Conservation (phyloP, 2,329 filamentous ascomycete species). For the Fusarium transvaalense region DNA sequence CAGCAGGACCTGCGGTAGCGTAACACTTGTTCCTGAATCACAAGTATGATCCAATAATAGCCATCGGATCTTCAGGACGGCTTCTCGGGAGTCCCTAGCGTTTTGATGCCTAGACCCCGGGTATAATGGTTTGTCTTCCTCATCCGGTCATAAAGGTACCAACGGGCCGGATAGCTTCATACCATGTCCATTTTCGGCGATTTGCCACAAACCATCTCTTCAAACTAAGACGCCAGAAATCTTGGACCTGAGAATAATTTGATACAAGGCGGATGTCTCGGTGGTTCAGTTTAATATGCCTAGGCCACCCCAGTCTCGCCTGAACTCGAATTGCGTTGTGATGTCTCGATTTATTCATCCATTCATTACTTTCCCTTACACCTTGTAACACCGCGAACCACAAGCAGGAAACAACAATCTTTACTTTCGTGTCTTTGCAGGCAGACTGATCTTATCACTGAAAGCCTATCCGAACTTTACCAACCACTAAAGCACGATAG, state of each 20-base stretch:
- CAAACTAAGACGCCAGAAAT: background rate
- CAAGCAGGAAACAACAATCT: background rate
- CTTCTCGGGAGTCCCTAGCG: constrained; percentile 21
- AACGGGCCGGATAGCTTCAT: constrained; percentile 8
- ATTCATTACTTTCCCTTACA: background rate
- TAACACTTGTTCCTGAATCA: constrained; percentile 19
- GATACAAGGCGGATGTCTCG: background rate
- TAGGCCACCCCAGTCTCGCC: background rate
- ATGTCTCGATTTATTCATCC: background rate
- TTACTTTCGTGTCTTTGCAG: background rate
- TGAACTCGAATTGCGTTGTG: background rate
- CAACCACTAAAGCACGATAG: background rate
- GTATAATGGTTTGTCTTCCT: constrained; percentile 14
- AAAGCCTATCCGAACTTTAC: background rate
- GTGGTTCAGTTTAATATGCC: constrained; percentile 4
- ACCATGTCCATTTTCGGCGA: constrained; percentile 27
- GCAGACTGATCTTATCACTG: background rate
- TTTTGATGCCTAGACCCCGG: background rate
- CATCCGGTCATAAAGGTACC: constrained; percentile 28
- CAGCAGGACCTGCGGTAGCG: constrained; percentile 2
- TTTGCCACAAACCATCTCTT: constrained; percentile 22
- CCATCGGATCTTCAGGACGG: background rate
- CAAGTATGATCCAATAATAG: constrained; percentile 9
- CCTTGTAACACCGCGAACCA: background rate
- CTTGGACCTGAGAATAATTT: background rate